These are phyloP conservation scores for Termitomyces sp. DNA, from an alignment of 768 basidiomycete species.

Conservation along the genomic window DNA sequence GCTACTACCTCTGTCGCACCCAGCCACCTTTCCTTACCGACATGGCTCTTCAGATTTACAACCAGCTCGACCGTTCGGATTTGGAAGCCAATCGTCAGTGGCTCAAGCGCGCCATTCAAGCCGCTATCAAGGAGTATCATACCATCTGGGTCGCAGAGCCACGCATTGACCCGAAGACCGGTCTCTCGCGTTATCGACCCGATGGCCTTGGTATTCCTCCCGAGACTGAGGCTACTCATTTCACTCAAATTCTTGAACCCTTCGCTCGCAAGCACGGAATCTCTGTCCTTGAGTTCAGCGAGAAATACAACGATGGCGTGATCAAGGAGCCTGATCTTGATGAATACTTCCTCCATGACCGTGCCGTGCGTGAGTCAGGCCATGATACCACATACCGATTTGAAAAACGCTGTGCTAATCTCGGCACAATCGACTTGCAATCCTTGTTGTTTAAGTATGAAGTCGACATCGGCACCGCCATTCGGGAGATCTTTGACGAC, in stretches of 20 bases:
- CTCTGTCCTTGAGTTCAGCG: constrained; percentile 93
- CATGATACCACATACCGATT: constrained; percentile 97
- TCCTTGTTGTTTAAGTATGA: constrained; percentile 98
- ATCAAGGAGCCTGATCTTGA: constrained; percentile 86
- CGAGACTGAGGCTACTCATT: constrained; percentile 97
- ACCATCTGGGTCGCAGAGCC: constrained; percentile 95
- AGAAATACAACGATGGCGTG: constrained; percentile 85
- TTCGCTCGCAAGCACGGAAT: constrained; percentile 90
- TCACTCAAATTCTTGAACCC: constrained; percentile 95
- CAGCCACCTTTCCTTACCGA: constrained; percentile 99
- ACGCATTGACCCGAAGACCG: constrained; percentile 90
- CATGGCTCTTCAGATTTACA: constrained; percentile 97
- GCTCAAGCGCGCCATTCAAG: constrained; percentile 94
- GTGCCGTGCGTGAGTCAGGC: constrained; percentile 92
- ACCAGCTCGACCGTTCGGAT: constrained; percentile 87
- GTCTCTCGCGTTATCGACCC: constrained; percentile 91
- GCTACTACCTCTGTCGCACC: constrained; percentile 91
- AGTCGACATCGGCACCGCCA: constrained; percentile 96
- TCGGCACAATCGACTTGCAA: constrained; percentile 95
- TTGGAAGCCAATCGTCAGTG: constrained; percentile 77
- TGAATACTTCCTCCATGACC: constrained; percentile 97
- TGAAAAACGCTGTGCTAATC: constrained; percentile 95
- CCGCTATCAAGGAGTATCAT: constrained; percentile 99
- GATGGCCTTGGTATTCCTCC: constrained; percentile 95
- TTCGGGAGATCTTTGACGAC: constrained; percentile 92